These are phyloP conservation scores for Hypomyces rosellus DNA, from an alignment of 2,329 filamentous ascomycete species.

Conservation along the genomic window DNA sequence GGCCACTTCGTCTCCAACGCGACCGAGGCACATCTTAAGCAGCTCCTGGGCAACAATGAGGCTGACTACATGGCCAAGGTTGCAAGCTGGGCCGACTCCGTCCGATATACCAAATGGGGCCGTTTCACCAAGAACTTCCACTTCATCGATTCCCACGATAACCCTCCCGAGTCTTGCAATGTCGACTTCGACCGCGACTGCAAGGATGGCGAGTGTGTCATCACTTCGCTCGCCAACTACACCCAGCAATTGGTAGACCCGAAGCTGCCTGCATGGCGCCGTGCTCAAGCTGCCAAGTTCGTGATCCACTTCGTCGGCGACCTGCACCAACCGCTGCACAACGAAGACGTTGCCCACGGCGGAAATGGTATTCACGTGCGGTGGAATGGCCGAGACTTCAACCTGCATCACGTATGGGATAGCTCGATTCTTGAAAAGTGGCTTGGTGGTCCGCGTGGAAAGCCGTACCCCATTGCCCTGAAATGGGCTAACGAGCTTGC, in stretches of 20 bases:
- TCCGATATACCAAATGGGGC: slow-evolving; percentile 58
- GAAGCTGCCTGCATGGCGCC: slow-evolving; percentile 37
- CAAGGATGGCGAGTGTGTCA: slow-evolving; percentile 54
- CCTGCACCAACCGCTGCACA: slow-evolving; percentile 63
- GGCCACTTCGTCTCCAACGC: slow-evolving; percentile 51
- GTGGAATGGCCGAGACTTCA: slow-evolving; percentile 52
- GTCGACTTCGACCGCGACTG: slow-evolving; percentile 57
- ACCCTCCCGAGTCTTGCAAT: slow-evolving; percentile 50
- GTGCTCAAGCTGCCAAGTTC: slow-evolving; percentile 58
- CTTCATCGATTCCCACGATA: slow-evolving; percentile 63
- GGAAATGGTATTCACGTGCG: slow-evolving; percentile 63
- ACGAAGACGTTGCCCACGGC: slow-evolving; percentile 56
- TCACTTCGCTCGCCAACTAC: slow-evolving; percentile 55
- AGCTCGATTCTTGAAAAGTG: slow-evolving; percentile 60
- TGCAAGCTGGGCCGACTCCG: slow-evolving; percentile 61
- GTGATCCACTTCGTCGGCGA: slow-evolving; percentile 64
- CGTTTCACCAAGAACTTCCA: slow-evolving; percentile 57
- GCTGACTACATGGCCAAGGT: slow-evolving; percentile 55
- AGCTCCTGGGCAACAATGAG: slow-evolving; percentile 47
- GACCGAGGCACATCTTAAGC: slow-evolving; percentile 52
- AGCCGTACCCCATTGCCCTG: slow-evolving; percentile 44
- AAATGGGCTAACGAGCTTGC: slow-evolving; percentile 53
- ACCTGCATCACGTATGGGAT: slow-evolving; percentile 71
- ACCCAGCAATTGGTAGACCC: slow-evolving; percentile 48
- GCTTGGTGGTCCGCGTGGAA: slow-evolving; percentile 48